A percentile compares a stretch with the other conserved stretches of the same genome.
These are phyloP conservation scores for Ophiosphaerella herpotricha DNA, from an alignment of 2,329 filamentous ascomycete species.

Conservation along the genomic window DNA sequence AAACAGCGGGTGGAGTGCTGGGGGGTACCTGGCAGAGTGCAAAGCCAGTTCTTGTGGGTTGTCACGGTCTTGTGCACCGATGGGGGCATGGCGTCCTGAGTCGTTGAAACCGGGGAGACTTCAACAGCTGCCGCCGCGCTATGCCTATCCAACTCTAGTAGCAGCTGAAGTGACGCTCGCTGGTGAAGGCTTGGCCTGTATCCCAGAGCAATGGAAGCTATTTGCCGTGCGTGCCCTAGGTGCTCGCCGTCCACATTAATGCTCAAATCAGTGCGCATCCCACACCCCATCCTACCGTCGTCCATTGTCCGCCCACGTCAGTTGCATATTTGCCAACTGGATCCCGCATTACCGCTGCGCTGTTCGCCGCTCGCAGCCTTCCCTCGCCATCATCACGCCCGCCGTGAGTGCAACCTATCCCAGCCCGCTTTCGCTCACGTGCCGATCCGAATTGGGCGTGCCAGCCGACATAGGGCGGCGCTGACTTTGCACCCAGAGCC, in stretches of 20 bases:
- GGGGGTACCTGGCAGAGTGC: constrained; percentile 15
- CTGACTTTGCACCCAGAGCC: constrained; percentile 29
- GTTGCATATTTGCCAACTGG: constrained; percentile 20
- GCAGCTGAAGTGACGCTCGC: constrained; percentile 15
- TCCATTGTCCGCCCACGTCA: constrained; percentile 28
- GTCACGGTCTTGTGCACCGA: constrained; percentile 26
- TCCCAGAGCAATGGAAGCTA: constrained; percentile 18
- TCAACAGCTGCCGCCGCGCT: constrained; percentile 20
- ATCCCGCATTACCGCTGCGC: constrained; percentile 18
- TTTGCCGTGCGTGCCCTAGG: constrained; percentile 21
- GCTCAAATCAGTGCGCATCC: constrained; percentile 23
- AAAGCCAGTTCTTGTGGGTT: constrained; percentile 2
- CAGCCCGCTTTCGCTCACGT: constrained; percentile 36
- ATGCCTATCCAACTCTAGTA: constrained; percentile 11
- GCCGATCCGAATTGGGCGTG: constrained; percentile 30
- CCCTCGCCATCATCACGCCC: constrained; percentile 6
- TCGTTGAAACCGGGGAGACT: constrained; percentile 29
- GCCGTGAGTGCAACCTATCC: constrained; percentile 27
- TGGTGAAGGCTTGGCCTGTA: constrained; percentile 25
- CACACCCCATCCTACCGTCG: constrained; percentile 25
- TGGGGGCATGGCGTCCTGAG: constrained; percentile 14
- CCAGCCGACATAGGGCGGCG: constrained; percentile 26
- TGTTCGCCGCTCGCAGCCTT: constrained; percentile 13
- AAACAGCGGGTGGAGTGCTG: constrained; percentile 21
- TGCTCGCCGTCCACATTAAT: constrained; percentile 31